Percentiles rank a stretch among this genome's conserved stretches.
phyloP scores from a whole-genome alignment of 2,329 filamentous ascomycete species.

The Aspergillus glaucus region DNA sequence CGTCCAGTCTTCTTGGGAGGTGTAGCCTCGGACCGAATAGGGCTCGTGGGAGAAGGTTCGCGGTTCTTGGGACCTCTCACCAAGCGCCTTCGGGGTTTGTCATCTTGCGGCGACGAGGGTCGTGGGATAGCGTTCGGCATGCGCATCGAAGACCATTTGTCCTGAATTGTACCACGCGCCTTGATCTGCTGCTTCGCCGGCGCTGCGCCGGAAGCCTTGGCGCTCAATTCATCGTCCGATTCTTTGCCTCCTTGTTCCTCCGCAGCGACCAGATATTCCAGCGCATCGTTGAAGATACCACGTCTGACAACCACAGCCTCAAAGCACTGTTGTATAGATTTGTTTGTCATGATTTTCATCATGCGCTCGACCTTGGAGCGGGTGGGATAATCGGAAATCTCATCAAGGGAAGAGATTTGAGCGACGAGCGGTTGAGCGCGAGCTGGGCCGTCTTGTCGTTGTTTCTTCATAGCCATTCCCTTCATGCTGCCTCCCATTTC shows the following conservation, averaged over 20 bases:
- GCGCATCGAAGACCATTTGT: constrained; percentile 52
- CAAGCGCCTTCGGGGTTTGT: constrained; percentile 31
- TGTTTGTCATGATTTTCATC: constrained; percentile 41
- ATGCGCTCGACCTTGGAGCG: constrained; percentile 50
- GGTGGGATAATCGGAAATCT: constrained; percentile 46
- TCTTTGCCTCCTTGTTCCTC: constrained; percentile 25
- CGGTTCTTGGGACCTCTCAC: constrained; percentile 32
- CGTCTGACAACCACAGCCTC: constrained; percentile 46
- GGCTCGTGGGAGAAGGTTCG: constrained; percentile 18
- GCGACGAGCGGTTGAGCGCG: constrained; percentile 41
- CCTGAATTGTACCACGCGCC: constrained; percentile 50
- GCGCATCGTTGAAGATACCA: constrained; percentile 52
- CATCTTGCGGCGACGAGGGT: constrained; percentile 9
- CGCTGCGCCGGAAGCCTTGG: constrained; percentile 13
- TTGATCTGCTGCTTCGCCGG: constrained; percentile 50
- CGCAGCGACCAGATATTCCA: constrained; percentile 40
- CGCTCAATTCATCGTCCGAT: constrained; percentile 38
- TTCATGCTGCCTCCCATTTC: constrained; percentile 39
- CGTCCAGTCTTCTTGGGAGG: constrained; percentile 29
- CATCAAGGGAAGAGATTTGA: constrained; percentile 40
- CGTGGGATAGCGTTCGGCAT: constrained; percentile 20
- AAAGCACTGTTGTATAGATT: constrained; percentile 43
- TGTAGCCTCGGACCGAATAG: constrained; percentile 15
- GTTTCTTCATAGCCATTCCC: constrained; percentile 33
- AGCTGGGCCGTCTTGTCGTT: constrained; percentile 37